phyloP scores from a whole-genome alignment of 2,329 filamentous ascomycete species.

The Alternaria consortialis region DNA sequence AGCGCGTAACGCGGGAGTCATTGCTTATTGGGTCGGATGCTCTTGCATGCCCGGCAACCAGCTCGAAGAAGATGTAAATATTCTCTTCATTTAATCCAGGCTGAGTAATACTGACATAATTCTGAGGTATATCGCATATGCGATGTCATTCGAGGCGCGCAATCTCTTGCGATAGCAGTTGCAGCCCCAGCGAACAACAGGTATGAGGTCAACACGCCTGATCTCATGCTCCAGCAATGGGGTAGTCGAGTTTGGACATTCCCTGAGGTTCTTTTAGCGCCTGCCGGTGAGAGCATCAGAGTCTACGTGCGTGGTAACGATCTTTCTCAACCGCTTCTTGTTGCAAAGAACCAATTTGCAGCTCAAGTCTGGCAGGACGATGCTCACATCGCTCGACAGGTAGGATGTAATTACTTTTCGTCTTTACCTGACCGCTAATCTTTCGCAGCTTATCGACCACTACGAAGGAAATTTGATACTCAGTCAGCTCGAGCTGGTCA shows the following conservation, averaged over 20 bases:
- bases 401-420: not conserved
- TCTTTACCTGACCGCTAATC: not conserved
- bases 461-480: conserved; percentile 56
- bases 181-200: conserved; percentile 37
- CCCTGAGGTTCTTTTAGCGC: conserved; percentile 54
- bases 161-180: conserved; percentile 55
- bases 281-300: conserved; percentile 37
- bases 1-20: conserved; percentile 48
- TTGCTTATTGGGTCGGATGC: conserved; percentile 57
- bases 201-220: conserved; percentile 31
- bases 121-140: conserved; percentile 55
- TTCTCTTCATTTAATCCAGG: not conserved
- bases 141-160: conserved; percentile 56
- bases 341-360: conserved; percentile 55
- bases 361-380: conserved; percentile 53
- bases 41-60: conserved; percentile 54
- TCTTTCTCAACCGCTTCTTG: conserved; percentile 25
- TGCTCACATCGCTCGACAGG: conserved; percentile 44
- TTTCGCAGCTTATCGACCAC: conserved; percentile 56
- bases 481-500: conserved; percentile 54
- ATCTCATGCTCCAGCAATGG: conserved; percentile 54
- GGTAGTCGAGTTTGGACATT: conserved; percentile 59
- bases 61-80: conserved; percentile 41
- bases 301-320: conserved; percentile 47
- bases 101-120: not conserved